Percentiles rank a stretch among this genome's conserved stretches.
Evolutionary conservation across 2,329 filamentous ascomycete species (phyloP).

Genomic region (Calonectria hongkongensis): DNA sequence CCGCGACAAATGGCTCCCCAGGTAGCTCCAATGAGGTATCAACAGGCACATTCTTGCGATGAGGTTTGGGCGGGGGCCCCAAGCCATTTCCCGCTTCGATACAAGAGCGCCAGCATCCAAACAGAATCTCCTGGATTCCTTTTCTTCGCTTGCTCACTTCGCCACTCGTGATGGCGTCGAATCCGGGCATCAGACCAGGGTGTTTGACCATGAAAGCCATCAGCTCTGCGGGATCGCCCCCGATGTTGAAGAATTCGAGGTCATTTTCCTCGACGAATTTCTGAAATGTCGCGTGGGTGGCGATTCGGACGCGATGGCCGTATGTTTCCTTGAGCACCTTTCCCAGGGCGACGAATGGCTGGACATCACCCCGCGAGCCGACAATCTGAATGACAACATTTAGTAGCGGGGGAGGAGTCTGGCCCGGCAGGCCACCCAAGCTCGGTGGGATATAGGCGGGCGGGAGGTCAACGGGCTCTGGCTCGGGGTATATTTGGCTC

Average conservation of each 20-base stretch:
- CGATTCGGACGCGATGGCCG: slow-evolving; percentile 83
- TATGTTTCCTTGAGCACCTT: slow-evolving; percentile 78
- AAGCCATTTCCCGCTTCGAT: slow-evolving; percentile 84
- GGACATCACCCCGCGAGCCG: slow-evolving; percentile 84
- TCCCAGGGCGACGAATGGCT: slow-evolving; percentile 83
- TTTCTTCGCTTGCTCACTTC: slow-evolving; percentile 84
- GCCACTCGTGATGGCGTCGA: slow-evolving; percentile 84
- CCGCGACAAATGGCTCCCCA: slow-evolving; percentile 85
- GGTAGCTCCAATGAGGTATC: slow-evolving; percentile 58
- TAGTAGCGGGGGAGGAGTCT: slow-evolving; percentile 74
- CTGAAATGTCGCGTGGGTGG: slow-evolving; percentile 82
- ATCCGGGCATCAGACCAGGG: slow-evolving; percentile 88
- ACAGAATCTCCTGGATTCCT: slow-evolving; percentile 86
- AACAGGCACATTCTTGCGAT: slow-evolving; percentile 68
- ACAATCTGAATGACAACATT: slow-evolving; percentile 86
- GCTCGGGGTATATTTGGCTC: slow-evolving; percentile 72
- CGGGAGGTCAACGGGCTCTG: slow-evolving; percentile 68
- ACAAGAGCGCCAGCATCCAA: slow-evolving; percentile 91
- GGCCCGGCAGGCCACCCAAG: slow-evolving; percentile 77
- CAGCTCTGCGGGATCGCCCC: slow-evolving; percentile 83
- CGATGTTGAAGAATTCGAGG: slow-evolving; percentile 85
- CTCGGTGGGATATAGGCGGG: slow-evolving; percentile 84
- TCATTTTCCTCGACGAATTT: slow-evolving; percentile 81
- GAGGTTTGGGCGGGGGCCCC: slow-evolving; percentile 68
- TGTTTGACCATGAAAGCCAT: slow-evolving; percentile 97